Percentiles rank a stretch among this genome's conserved stretches.
Conservation (phyloP, 2,329 filamentous ascomycete genomes). For the Curvularia hawaiiensis region DNA sequence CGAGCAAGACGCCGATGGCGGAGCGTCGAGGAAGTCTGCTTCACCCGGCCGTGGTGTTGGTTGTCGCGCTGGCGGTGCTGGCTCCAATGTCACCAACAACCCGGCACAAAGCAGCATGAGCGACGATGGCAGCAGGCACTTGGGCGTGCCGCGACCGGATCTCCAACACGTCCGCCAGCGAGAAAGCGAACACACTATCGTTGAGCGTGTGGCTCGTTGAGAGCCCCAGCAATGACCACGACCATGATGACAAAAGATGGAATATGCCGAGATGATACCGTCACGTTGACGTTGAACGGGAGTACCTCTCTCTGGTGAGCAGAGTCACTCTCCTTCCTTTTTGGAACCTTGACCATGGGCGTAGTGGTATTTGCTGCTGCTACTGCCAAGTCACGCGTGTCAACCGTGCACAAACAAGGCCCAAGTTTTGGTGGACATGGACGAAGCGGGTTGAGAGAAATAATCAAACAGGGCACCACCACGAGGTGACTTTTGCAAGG, state of each 20-base stretch:
- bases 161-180: constrained; percentile 21
- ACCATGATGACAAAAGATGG: not conserved
- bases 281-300: constrained; percentile 7
- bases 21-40: constrained; percentile 14
- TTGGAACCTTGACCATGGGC: constrained; percentile 1
- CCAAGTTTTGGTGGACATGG: not conserved
- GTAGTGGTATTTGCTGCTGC: not conserved
- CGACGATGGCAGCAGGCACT: constrained; percentile 16
- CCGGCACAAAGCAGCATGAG: constrained; percentile 20
- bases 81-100: constrained; percentile 26
- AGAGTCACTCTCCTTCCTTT: constrained; percentile 11
- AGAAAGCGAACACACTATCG: constrained; percentile 39
- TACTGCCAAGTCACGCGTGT: constrained; percentile 5
- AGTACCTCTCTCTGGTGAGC: not conserved
- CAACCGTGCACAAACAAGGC: constrained; percentile 1
- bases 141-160: constrained; percentile 24
- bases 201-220: constrained; percentile 14
- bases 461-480: not conserved
- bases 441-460: not conserved
- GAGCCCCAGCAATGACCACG: not conserved
- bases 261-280: constrained; percentile 2
- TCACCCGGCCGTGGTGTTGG: constrained; percentile 14
- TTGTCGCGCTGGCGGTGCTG: not conserved
- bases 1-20: constrained; percentile 32
- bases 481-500: not conserved